phyloP scores from a whole-genome alignment of 2,329 filamentous ascomycete species.

The Cryphonectria japonica region DNA sequence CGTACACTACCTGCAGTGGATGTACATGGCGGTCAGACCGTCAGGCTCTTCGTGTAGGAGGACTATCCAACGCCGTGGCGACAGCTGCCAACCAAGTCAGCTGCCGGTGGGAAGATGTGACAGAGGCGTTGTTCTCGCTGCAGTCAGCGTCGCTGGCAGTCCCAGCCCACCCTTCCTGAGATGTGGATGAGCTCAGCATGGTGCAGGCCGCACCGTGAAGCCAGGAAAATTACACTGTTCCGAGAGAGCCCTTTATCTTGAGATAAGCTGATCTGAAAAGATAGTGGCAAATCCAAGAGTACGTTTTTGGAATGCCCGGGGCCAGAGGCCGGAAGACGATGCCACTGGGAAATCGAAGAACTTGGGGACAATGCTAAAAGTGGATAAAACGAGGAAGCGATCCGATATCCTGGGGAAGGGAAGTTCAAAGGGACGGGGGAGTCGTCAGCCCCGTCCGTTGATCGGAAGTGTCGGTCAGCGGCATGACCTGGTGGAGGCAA shows the following conservation, averaged over 20 bases:
- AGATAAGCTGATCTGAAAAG: not conserved
- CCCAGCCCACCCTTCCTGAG: not conserved
- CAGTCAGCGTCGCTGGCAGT: not conserved
- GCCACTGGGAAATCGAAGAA: not conserved
- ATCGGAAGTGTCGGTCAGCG: constrained; percentile 12
- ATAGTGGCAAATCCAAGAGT: not conserved
- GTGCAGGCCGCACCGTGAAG: not conserved
- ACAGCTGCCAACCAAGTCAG: not conserved
- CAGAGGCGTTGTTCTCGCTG: not conserved
- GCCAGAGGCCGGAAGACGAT: not conserved
- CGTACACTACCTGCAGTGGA: not conserved
- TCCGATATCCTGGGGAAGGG: not conserved
- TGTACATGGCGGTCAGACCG: not conserved
- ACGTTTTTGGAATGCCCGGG: not conserved
- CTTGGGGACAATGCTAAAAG: not conserved
- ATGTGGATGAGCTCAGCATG: not conserved
- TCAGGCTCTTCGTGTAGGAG: not conserved
- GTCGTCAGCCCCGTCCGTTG: constrained; percentile 5
- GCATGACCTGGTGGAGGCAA: not conserved
- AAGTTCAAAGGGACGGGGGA: not conserved
- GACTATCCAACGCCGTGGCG: not conserved
- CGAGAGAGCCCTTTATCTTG: not conserved
- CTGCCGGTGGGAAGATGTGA: not conserved
- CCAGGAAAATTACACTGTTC: not conserved
- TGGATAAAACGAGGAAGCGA: not conserved